Evolutionary conservation across 768 basidiomycete genomes (phyloP), one percentile per base, ranked within the genome.

Genomic region (Zangia roseola): DNA sequence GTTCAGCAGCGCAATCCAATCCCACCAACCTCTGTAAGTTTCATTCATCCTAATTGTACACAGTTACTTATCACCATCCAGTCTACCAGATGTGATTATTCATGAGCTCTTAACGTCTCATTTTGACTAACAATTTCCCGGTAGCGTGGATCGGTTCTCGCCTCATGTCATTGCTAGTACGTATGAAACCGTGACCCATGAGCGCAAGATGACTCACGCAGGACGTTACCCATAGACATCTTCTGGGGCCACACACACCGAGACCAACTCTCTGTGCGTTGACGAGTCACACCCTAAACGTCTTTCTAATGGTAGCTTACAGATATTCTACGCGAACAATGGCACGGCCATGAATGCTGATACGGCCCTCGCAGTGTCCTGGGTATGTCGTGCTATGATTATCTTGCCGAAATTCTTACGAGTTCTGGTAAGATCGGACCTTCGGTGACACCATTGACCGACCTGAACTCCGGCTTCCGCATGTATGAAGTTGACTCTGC

Each of bases 161-260:
- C 74, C 74, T 16, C 74, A 75, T 45, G 74, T 74, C 45, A 74
- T 75, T 47, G 68, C 72, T 26, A 71, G 71, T 72, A 35, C 39
- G 72, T 50, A 31, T 38, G 10, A 5, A 3, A 56, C 25, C 31
- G 20, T 9, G 21, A 23, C 20, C 14, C 2, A n/a, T 20, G 17
- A 25, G 40, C 24, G 19, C 24, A 25, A n/a, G 6, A n/a, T 26
- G 7, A 23, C 17, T 37, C 3, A 39, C 6, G 36, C 36, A 16
- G 16, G 17, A 35, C 30, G 28, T 30, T 9, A 79, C 6, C n/a
- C 19, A 23, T 21, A 49, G 84, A 78, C 52, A 78, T 86, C 17
- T 86, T 87, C 73, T 88, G 72, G 55, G 86, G 86, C 9, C 86
- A 88, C 55, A 82, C 81, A 0, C 84, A 87, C 53, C 81, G 86